phyloP scores from a whole-genome alignment of 2,329 filamentous ascomycete genomes.

The Colletotrichum lini region DNA sequence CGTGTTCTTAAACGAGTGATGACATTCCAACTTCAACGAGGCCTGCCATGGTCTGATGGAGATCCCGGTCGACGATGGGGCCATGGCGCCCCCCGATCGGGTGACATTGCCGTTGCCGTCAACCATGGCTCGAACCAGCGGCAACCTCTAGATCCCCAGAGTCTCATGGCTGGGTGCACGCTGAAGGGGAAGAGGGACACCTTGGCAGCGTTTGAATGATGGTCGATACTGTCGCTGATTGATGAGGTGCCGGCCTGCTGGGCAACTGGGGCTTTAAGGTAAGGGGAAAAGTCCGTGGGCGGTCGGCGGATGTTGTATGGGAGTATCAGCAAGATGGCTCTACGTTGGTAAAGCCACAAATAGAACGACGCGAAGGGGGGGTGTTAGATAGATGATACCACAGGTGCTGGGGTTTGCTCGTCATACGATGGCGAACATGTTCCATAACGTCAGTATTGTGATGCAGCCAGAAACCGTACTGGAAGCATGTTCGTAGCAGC shows the following conservation, averaged over 20 bases:
- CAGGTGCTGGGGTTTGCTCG: conserved; percentile 15
- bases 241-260: conserved; percentile 29
- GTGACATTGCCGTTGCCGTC: conserved; percentile 20
- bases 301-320: not conserved
- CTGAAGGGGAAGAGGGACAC: conserved; percentile 13
- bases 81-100: conserved; percentile 25
- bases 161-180: conserved; percentile 3
- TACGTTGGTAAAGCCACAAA: conserved; percentile 12
- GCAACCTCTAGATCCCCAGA: conserved; percentile 23
- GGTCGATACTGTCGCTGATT: conserved; percentile 38
- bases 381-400: not conserved
- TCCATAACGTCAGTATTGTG: conserved; percentile 32
- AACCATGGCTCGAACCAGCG: conserved; percentile 33
- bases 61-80: not conserved
- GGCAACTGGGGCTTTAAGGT: not conserved
- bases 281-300: not conserved
- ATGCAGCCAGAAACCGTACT: conserved; percentile 24
- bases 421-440: conserved; percentile 29
- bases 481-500: conserved; percentile 8
- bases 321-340: not conserved
- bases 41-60: not conserved
- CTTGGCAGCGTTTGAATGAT: conserved; percentile 37
- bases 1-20: not conserved
- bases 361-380: conserved; percentile 6
- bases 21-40: not conserved